Evolutionary conservation across 2,329 filamentous ascomycete species (phyloP).

Genomic region (Colletotrichum spinosum): DNA sequence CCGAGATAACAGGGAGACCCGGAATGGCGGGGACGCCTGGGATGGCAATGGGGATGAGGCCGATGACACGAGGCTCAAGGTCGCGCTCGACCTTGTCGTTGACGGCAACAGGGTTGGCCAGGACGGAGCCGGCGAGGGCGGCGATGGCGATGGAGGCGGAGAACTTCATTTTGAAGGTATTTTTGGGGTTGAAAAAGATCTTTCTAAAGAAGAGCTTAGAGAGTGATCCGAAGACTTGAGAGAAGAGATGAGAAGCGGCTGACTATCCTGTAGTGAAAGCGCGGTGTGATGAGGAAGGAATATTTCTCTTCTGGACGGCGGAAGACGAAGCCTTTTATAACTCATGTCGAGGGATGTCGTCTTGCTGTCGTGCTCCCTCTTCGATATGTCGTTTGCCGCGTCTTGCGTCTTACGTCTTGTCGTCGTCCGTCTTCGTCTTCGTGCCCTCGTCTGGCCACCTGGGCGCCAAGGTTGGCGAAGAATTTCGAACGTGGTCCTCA

Average conservation of each 20-base stretch:
- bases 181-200: constrained; percentile 1
- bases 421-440: constrained; percentile 24
- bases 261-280: constrained; percentile 32
- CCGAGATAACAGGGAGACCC: background rate
- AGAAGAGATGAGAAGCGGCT: constrained; percentile 29
- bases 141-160: constrained; percentile 23
- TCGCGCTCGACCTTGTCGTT: constrained; percentile 25
- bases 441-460: constrained; percentile 3
- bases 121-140: constrained; percentile 15
- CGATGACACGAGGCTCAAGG: constrained; percentile 3
- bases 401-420: background rate
- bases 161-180: constrained; percentile 36
- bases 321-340: constrained; percentile 32
- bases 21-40: background rate
- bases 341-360: background rate
- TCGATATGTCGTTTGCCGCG: background rate
- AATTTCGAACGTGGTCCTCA: constrained; percentile 21
- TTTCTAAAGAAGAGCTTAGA: constrained; percentile 7
- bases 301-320: background rate
- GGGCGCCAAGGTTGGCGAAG: constrained; percentile 7
- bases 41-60: background rate
- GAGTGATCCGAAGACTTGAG: constrained; percentile 19
- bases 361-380: background rate
- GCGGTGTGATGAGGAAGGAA: constrained; percentile 26
- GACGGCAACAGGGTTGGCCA: constrained; percentile 29